Percentiles rank a stretch among this genome's conserved stretches.
phyloP scores from a whole-genome alignment of 2,329 filamentous ascomycete genomes.

The Diaporthe humulicola region DNA sequence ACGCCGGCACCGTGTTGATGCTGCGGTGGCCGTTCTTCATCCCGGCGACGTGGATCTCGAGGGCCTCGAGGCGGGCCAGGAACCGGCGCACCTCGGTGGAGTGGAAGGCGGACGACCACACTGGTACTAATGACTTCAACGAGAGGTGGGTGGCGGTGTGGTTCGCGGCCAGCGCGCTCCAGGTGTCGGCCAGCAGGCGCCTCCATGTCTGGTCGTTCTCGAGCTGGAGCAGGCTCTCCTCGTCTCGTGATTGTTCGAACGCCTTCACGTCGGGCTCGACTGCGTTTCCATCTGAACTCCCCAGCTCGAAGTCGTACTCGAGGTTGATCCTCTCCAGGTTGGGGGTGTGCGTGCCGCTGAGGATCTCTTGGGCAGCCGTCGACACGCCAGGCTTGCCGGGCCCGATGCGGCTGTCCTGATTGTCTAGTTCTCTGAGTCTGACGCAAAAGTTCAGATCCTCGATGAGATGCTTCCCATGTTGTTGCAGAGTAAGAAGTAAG shows the following conservation, averaged over 20 bases:
- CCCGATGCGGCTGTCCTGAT: constrained; percentile 12
- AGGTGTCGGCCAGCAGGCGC: constrained; percentile 37
- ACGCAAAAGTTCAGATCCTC: constrained; percentile 32
- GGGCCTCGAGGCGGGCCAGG: constrained; percentile 32
- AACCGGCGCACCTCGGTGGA: constrained; percentile 25
- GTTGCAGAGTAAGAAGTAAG: constrained; percentile 20
- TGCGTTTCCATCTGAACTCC: neutral
- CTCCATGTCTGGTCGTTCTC: constrained; percentile 38
- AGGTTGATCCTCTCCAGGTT: constrained; percentile 33
- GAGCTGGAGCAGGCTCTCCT: constrained; percentile 36
- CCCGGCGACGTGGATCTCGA: constrained; percentile 35
- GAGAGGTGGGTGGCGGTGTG: constrained; percentile 32
- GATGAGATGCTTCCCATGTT: constrained; percentile 34
- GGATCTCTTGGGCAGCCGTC: constrained; percentile 34
- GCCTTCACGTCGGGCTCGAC: constrained; percentile 32
- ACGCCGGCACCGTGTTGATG: constrained; percentile 39
- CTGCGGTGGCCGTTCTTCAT: constrained; percentile 36
- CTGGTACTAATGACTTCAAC: constrained; percentile 33
- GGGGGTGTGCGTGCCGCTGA: constrained; percentile 34
- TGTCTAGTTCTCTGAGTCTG: constrained; percentile 15
- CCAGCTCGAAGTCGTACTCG: constrained; percentile 34
- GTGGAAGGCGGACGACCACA: constrained; percentile 38
- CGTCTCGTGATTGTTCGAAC: constrained; percentile 36
- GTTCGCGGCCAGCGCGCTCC: constrained; percentile 36
- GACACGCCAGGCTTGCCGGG: constrained; percentile 26